Percentiles rank a stretch among this genome's conserved stretches.
These are phyloP conservation scores for Inga oerstediana DNA, from an alignment of 306 rosid species.

Conservation along the genomic window DNA sequence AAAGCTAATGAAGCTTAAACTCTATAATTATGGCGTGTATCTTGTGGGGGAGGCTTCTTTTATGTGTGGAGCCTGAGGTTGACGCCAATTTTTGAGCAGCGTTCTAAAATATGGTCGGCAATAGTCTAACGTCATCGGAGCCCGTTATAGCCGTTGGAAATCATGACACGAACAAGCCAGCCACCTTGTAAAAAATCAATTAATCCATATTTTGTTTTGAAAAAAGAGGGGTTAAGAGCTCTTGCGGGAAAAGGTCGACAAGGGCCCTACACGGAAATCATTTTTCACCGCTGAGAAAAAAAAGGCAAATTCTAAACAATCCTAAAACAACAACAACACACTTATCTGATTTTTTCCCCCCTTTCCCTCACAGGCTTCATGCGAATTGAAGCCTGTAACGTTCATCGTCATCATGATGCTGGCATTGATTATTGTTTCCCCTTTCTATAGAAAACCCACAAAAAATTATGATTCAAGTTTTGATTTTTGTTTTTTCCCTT, in stretches of 20 bases:
- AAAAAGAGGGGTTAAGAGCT: background rate
- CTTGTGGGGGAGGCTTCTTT: background rate
- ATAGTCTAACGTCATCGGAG: background rate
- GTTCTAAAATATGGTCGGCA: constrained; percentile 39
- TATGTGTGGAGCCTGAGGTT: background rate
- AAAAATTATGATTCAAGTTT: background rate
- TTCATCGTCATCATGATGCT: constrained; percentile 41
- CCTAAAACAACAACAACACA: background rate
- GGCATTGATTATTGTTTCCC: background rate
- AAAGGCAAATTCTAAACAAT: background rate
- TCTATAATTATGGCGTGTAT: background rate
- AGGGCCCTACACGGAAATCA: constrained; percentile 32
- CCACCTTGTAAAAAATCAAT: constrained; percentile 30
- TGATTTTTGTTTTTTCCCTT: background rate
- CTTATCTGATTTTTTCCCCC: background rate
- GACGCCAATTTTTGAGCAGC: background rate
- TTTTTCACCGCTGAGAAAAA: constrained; percentile 14
- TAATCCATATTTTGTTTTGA: no score
- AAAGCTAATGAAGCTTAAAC: background rate
- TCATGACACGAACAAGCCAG: constrained; percentile 25
- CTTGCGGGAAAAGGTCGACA: constrained; percentile 20
- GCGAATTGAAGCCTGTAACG: constrained; percentile 13
- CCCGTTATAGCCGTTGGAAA: constrained; percentile 42
- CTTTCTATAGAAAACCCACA: constrained; percentile 1
- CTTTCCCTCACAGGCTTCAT: background rate